Percentiles rank a stretch among this genome's conserved stretches.
These are phyloP conservation scores for Colletotrichum sansevieriae DNA, from an alignment of 2,329 filamentous ascomycete species.

Conservation along the genomic window DNA sequence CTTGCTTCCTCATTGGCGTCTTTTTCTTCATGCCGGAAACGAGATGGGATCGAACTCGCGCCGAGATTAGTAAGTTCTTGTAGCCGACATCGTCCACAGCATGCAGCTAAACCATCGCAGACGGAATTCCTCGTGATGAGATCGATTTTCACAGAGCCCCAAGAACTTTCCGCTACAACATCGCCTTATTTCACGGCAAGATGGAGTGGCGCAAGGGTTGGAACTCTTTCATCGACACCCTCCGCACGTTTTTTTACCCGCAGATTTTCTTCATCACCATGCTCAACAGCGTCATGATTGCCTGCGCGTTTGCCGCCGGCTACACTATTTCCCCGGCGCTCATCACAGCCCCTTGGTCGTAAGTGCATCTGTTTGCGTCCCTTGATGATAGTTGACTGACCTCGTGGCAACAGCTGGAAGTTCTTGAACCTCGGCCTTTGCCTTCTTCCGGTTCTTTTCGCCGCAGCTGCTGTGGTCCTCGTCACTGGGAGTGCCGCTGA, in stretches of 20 bases:
- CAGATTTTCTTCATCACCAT: slow-evolving; percentile 50
- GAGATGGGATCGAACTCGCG: slow-evolving; percentile 47
- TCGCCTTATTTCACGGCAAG: slow-evolving; percentile 49
- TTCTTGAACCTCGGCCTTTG: slow-evolving; percentile 48
- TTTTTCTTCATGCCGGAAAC: slow-evolving; percentile 53
- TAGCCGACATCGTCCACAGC: no score
- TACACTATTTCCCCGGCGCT: slow-evolving; percentile 43
- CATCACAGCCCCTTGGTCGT: slow-evolving; percentile 35
- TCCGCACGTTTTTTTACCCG: slow-evolving; percentile 51
- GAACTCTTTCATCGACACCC: slow-evolving; percentile 46
- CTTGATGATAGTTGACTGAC: neutral
- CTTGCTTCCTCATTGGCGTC: slow-evolving; percentile 47
- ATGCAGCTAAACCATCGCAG: neutral
- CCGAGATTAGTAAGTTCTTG: slow-evolving; percentile 45
- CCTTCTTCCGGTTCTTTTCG: slow-evolving; percentile 47
- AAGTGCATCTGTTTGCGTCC: neutral
- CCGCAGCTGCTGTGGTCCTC: slow-evolving; percentile 50
- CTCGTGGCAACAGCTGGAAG: slow-evolving; percentile 43
- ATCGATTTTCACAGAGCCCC: slow-evolving; percentile 12
- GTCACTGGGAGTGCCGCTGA: slow-evolving; percentile 49
- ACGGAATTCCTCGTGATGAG: slow-evolving; percentile 44
- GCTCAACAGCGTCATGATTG: slow-evolving; percentile 49
- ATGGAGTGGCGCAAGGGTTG: slow-evolving; percentile 46
- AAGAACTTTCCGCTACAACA: slow-evolving; percentile 48
- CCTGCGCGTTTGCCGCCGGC: slow-evolving; percentile 46